Base-by-base conservation (phyloP, 192 early-diverging fungal species). In the Dispira simplex region DNA sequence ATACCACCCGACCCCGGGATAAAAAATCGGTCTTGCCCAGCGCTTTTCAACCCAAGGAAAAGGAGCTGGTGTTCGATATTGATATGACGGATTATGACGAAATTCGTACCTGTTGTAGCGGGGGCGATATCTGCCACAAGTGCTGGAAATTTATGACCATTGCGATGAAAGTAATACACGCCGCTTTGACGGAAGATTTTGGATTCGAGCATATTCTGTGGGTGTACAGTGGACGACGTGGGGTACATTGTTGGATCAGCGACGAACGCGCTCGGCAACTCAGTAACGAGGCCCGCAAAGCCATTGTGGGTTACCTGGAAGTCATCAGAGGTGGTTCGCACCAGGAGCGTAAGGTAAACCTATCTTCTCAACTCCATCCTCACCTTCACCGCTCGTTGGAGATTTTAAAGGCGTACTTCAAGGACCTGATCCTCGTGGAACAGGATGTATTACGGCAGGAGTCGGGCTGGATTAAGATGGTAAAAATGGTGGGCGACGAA, bases 81-180 rank as follows among this genome's bases (percentile, higher is more conserved):
- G 96, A 98, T 79, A 92, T 98, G 92, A 95, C 93, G 0, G 96
- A 98, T 73, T 98, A 98, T 67, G 95, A 98, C 71, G 93, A 96
- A 43, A 81, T 98, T 49, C 81, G 95, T 48, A 95, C 91, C 9
- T 98, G 95, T 70, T 98, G 93, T 77, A 82, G 69, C 67, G 92
- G 90, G 64, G 95, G 84, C 18, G 76, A 82, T 66, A 86, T 98
- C 26, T 98, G 95, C 66, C 55, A 25, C 12, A 91, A 85, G 71
- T 98, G 95, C 73, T 98, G 95, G 95, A 73, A 82, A 63, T 94
- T 95, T 51, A 94, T 98, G 92, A 87, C 83, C 0, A 74, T 96
- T 27, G 82, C 93, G 16, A 92, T 96, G 73, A 86, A 90, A 64
- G 77, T 98, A 52, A 66, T 98, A 65, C 83, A 98, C 67, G 75